These are phyloP conservation scores for Barnettozyma botsteinii DNA, from an alignment of 805 yeast genomes.

Conservation along the genomic window DNA sequence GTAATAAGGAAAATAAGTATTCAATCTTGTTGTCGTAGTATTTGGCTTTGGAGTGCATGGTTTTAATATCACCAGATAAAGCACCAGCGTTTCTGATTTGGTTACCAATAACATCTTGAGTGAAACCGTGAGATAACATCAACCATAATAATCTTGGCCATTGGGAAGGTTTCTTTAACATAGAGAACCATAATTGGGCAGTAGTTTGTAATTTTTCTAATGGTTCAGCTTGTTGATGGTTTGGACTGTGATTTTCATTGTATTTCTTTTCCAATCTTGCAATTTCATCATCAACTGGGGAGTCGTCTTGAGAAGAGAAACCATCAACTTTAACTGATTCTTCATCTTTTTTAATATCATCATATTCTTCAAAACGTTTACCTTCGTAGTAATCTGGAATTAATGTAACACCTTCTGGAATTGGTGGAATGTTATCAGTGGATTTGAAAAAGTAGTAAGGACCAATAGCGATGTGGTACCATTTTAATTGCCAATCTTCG, in stretches of 20 bases:
- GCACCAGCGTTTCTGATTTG: constrained; percentile 37
- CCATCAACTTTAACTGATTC: constrained; percentile 11
- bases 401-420: constrained; percentile 51
- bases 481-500: constrained; percentile 61
- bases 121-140: constrained; percentile 52
- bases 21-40: constrained; percentile 68
- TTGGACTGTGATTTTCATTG: constrained; percentile 4
- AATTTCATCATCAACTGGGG: constrained; percentile 19
- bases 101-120: constrained; percentile 51
- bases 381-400: constrained; percentile 64
- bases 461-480: constrained; percentile 52
- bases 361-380: constrained; percentile 34
- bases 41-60: constrained; percentile 53
- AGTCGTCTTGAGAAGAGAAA: constrained; percentile 21
- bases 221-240: constrained; percentile 8
- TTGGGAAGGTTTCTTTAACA: constrained; percentile 41
- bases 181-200: constrained; percentile 31
- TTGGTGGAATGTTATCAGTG: constrained; percentile 56
- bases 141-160: constrained; percentile 52
- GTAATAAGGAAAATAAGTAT: constrained; percentile 60
- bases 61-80: constrained; percentile 41
- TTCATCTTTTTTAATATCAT: constrained; percentile 2
- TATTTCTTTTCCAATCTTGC: constrained; percentile 19
- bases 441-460: constrained; percentile 51
- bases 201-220: constrained; percentile 30